These are phyloP conservation scores for Aspergillus taichungensis DNA, from an alignment of 495 filamentous ascomycete genomes.

Conservation along the genomic window DNA sequence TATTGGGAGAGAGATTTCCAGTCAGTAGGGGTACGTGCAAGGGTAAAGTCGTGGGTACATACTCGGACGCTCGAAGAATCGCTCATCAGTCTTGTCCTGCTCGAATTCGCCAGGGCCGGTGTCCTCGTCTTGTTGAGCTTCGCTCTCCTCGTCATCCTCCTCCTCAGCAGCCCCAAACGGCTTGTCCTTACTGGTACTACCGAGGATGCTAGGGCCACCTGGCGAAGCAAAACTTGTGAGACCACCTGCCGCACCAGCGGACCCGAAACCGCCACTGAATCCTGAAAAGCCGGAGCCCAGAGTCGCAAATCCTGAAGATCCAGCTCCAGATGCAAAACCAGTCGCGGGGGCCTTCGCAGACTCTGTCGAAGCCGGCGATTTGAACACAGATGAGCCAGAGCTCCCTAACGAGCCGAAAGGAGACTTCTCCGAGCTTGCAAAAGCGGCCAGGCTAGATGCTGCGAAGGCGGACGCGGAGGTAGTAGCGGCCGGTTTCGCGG, in stretches of 20 bases:
- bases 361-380: conserved; percentile 13
- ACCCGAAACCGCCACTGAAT: conserved; percentile 47
- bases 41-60: conserved; percentile 18
- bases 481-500: conserved; percentile 16
- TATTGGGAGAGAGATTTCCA: conserved; percentile 10
- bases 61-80: conserved; percentile 61
- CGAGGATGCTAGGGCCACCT: conserved; percentile 42
- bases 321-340: conserved; percentile 26
- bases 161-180: conserved; percentile 64
- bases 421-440: conserved; percentile 45
- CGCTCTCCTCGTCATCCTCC: conserved; percentile 48
- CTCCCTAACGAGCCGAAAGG: conserved; percentile 46
- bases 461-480: conserved; percentile 47
- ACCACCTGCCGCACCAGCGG: conserved; percentile 38
- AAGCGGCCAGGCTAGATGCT: conserved; percentile 40
- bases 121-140: conserved; percentile 35
- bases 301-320: conserved; percentile 24
- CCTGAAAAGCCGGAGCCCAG: conserved; percentile 38
- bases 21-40: neutral
- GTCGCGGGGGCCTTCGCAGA: conserved; percentile 14
- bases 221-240: conserved; percentile 63
- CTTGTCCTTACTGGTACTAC: conserved; percentile 49
- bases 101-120: conserved; percentile 41
- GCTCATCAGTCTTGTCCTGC: conserved; percentile 52
- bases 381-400: conserved; percentile 35